Evolutionary conservation across 345 rosid species (phyloP).

Genomic region (Eucalyptus marginata): DNA sequence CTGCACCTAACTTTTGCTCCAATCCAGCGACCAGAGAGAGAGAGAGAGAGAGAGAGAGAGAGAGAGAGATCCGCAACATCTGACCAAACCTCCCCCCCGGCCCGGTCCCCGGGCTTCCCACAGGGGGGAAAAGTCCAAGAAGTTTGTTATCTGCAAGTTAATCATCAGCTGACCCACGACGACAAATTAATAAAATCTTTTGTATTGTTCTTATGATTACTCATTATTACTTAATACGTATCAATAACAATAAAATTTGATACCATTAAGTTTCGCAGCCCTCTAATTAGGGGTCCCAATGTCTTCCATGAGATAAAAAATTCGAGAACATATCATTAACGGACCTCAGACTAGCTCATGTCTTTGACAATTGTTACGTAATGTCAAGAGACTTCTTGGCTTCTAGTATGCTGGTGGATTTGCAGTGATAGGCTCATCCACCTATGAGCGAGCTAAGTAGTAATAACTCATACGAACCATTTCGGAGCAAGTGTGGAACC

Average conservation of each 20-base stretch:
- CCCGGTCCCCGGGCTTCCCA: too few relatives aligned
- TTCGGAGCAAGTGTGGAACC: neutral
- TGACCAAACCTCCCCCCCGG: neutral
- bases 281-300: neutral
- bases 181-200: neutral
- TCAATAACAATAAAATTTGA: neutral
- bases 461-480: neutral
- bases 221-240: neutral
- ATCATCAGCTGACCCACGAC: neutral
- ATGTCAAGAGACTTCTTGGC: neutral
- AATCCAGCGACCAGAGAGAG: neutral
- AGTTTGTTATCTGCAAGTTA: neutral
- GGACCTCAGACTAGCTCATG: neutral
- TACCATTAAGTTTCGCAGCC: neutral
- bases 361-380: neutral
- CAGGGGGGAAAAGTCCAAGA: neutral
- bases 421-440: neutral
- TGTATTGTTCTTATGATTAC: neutral
- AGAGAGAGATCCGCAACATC: neutral
- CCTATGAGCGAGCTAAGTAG: neutral
- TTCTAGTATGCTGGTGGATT: neutral
- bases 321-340: neutral
- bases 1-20: neutral
- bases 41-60: neutral
- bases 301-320: neutral